Base-by-base conservation (phyloP, 2,329 filamentous ascomycete species). In the Capronia americana region DNA sequence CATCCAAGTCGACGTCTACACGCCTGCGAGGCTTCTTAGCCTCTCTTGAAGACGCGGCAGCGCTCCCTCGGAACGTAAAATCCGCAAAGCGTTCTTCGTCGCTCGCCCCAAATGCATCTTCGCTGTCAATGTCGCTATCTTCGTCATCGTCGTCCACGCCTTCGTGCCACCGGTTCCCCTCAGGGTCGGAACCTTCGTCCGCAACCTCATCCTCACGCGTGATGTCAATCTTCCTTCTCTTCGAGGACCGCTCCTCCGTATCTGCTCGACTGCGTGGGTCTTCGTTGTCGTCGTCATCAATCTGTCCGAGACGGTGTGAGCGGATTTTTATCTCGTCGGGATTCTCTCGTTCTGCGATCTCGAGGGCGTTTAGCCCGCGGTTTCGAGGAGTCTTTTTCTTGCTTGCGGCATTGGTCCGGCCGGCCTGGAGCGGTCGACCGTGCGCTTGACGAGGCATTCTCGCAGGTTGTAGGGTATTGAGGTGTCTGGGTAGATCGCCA, bases 31-130 rank as follows among this genome's bases (percentile, higher is more conserved):
- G 55, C 20, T 64, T 64, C 56, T 64, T 76, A 48, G 68, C 53
- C 65, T 67, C 74, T 28, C 50, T 74, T 10, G 56, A 17, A 5
- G 66, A 66, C 74, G 64, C 65, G 64, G 55, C 69, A 56, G 60
- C 65, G 70, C 84, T 87, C 34, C 88, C 88, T 38, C 87, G 82
- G 74, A 91, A 91, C 3, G 85, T 86, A 73, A 90, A 96, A 11
- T 88, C 91, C 70, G 92, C 88, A 71, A 96, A 96, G 69, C 85
- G 86, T 75, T 96, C 93, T 74, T 95, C 89, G 74, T 97, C 93
- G 73, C 92, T 95, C 70, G 92, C 89, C 3, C 92, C 92, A 82
- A 97, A 92, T 1, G 94, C 93, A 74, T 96, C 92, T 75, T 91
- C 89, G 71, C 87, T 90, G 75, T 91, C 88, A 63, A 92, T 81